Evolutionary conservation across 768 basidiomycete species (phyloP), one percentile per base, ranked within the genome.

Genomic region (Lactarius akahatsu): DNA sequence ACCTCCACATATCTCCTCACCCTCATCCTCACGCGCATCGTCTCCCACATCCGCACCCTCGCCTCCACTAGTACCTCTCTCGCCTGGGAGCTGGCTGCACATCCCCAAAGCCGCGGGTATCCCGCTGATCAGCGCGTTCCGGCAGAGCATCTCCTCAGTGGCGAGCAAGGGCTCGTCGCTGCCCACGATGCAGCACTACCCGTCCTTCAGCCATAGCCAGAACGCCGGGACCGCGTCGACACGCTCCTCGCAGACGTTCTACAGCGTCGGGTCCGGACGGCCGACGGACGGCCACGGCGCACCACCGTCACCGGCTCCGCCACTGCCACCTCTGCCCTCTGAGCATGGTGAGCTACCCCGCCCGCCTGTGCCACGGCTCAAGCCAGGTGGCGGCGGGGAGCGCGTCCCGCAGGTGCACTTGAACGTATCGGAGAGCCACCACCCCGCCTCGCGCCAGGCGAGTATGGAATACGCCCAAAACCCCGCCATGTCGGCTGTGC

Each of bases 91-190:
- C 58, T 71, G 70, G 70, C 58, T 71, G 34, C 70, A 66, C 57
- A 62, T 69, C 56, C 70, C 70, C n/a, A 64, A 68, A 56, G 3
- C 59, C n/a, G 52, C 52, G 18, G 47, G 40, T 5, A 55, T 69
- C n/a, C 70, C 70, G 16, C 64, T 71, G 32, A 69, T 71, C 52
- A 57, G 68, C 23, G 70, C 70, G 6, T 71, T 71, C 45, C 70
- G 70, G 38, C 54, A 56, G 32, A 69, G 68, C 28, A 50, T 71
- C 40, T 61, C 70, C 3, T 69, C 70, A 20, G 38, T 58, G 4
- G 28, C 55, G 20, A 64, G 64, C 16, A 34, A 59, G 10, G 55
- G 38, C 3, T 63, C 68, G 3, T 63, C 68, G 13, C 58, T 71
- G 18, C 61, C 68, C 41, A 59, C 70, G 40, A 59, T 71, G 55